Base-by-base conservation (phyloP, 1,139 yeast species). In the Geotrichum phurueaensis region DNA sequence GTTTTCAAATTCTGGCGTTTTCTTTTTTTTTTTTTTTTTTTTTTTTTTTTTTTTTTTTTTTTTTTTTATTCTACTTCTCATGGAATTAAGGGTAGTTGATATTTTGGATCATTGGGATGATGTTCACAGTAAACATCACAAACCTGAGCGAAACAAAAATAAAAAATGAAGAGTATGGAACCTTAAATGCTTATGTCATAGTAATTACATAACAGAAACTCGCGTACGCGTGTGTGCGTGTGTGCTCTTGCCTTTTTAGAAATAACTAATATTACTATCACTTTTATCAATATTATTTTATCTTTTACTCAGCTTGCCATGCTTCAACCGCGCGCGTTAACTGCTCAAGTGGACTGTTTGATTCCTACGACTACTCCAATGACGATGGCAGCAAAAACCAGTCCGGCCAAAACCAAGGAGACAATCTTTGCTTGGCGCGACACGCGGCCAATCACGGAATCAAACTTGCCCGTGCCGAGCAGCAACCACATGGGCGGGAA, bases 401-500 rank as follows among this genome's bases (percentile, higher is more conserved):
- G 54, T 25, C 43, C 54, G 20, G 63, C 39, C n/a, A 60, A 27
- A 22, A 49, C 10, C 9, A 51, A 50, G 7, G 63, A 58, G 25
- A 58, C 52, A 22, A 55, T 31, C 36, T 58, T 60, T 10, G 58
- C 36, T 18, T 51, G 25, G 18, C 53, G 45, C 3, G 63, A 58
- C 12, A 61, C 61, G 3, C 23, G 45, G 9, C 60, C 60, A 22
- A 61, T 29, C 27, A 54, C 56, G 18, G 49, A 29, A 47, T 61
- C 63, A 27, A 61, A 59, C 20, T 27, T 49, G 10, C 63, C 63
- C 7, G 58, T 56, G 1, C 58, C 63, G 18, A 61, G 29, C 20
- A 61, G 49, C 12, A 61, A 57, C 63, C 63, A 61, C 27, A 61
- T 47, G 22, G 61, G 57, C 20, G 63, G 63, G 36, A 61, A 61